These are phyloP conservation scores for Pseudocercospora fuligena DNA, from an alignment of 2,329 filamentous ascomycete species.

Conservation along the genomic window DNA sequence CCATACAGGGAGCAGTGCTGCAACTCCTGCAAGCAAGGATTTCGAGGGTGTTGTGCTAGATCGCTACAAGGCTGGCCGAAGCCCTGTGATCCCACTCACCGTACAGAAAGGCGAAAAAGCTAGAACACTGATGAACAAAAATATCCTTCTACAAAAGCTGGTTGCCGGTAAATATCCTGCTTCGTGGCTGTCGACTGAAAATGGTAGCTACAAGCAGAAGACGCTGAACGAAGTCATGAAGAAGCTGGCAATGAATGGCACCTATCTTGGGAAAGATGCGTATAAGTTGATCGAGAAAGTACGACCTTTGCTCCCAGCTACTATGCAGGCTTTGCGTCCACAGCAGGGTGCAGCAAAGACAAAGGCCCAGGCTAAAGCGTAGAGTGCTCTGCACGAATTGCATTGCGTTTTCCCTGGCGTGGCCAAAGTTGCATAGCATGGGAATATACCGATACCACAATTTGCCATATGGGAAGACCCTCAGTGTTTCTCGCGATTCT, in stretches of 20 bases:
- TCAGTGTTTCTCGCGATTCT: neutral
- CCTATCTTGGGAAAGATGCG: constrained; percentile 35
- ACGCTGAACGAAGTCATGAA: constrained; percentile 30
- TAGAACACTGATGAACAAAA: neutral
- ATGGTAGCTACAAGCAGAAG: constrained; percentile 21
- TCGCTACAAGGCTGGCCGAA: constrained; percentile 29
- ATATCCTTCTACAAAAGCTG: constrained; percentile 26
- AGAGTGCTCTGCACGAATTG: neutral
- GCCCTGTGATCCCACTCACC: constrained; percentile 19
- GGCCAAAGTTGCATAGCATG: neutral
- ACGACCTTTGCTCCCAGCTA: constrained; percentile 27
- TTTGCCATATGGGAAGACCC: neutral
- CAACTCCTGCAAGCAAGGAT: constrained; percentile 31
- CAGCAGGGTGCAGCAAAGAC: constrained; percentile 1
- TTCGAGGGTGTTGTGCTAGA: constrained; percentile 33
- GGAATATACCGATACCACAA: too few species aligned
- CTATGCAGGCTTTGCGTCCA: constrained; percentile 5
- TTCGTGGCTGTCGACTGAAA: neutral
- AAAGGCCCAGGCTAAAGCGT: neutral
- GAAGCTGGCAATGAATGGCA: constrained; percentile 32
- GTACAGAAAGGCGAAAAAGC: neutral
- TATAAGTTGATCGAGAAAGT: constrained; percentile 41
- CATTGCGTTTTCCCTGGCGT: neutral
- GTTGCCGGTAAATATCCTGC: constrained; percentile 29
- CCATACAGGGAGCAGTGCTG: constrained; percentile 28